These are phyloP conservation scores for Neurospora crassa DNA, from an alignment of 2,329 filamentous ascomycete genomes.

Conservation along the genomic window DNA sequence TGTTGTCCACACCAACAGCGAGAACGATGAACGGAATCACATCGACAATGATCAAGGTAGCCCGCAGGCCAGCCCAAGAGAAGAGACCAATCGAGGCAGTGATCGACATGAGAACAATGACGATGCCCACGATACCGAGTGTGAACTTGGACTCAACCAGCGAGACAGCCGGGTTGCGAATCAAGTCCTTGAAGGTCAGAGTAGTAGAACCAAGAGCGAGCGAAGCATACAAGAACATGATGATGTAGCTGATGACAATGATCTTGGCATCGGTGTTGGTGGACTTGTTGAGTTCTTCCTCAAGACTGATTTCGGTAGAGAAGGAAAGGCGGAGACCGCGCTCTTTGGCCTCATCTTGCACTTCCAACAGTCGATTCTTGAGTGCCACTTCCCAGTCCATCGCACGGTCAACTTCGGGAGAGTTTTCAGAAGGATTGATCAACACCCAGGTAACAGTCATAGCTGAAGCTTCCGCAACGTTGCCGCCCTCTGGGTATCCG, in stretches of 20 bases:
- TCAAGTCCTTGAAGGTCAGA: slow-evolving; percentile 63
- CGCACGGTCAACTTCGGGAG: slow-evolving; percentile 58
- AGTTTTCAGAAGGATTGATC: slow-evolving; percentile 71
- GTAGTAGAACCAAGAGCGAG: slow-evolving; percentile 84
- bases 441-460: slow-evolving; percentile 93
- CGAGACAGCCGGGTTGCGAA: slow-evolving; percentile 73
- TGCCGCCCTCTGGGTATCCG: slow-evolving; percentile 56
- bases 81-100: slow-evolving; percentile 91
- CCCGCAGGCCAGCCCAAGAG: slow-evolving; percentile 83
- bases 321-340: slow-evolving; percentile 84
- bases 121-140: slow-evolving; percentile 83
- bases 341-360: slow-evolving; percentile 68
- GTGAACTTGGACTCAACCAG: slow-evolving; percentile 96
- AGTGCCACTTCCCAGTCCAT: slow-evolving; percentile 85
- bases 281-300: slow-evolving; percentile 93
- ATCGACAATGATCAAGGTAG: slow-evolving; percentile 94
- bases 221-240: slow-evolving; percentile 98
- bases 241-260: slow-evolving; percentile 88
- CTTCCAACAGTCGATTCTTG: slow-evolving; percentile 61
- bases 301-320: slow-evolving; percentile 88
- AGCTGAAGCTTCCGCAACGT: slow-evolving; percentile 65
- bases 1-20: slow-evolving; percentile 96
- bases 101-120: slow-evolving; percentile 97
- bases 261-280: slow-evolving; percentile 98
- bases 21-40: slow-evolving; percentile 97